phyloP scores from a whole-genome alignment of 345 rosid genomes.

The Mercurialis annua region DNA sequence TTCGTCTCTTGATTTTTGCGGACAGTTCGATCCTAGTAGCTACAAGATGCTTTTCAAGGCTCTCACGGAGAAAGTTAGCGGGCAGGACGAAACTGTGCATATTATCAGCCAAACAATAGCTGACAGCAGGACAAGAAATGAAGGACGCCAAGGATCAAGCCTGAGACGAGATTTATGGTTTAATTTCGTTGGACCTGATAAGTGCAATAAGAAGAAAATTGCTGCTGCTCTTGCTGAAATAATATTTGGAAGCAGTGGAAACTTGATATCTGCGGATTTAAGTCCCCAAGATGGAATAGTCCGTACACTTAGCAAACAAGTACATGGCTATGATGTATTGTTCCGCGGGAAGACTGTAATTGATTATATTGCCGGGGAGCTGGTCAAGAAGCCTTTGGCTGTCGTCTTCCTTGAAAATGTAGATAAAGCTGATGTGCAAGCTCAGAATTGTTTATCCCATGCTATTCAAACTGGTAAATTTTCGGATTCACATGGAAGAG shows the following conservation, averaged over 20 bases:
- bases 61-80: conserved; percentile 49
- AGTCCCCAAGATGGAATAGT: conserved; percentile 27
- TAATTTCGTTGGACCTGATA: conserved; percentile 70
- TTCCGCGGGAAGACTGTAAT: conserved; percentile 48
- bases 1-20: conserved; percentile 25
- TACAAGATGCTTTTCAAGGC: conserved; percentile 41
- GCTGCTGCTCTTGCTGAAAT: conserved; percentile 65
- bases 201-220: conserved; percentile 53
- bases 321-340: conserved; percentile 26
- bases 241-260: conserved; percentile 41
- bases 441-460: conserved; percentile 46
- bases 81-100: conserved; percentile 59
- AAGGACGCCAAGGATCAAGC: conserved; percentile 23
- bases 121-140: conserved; percentile 37
- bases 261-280: conserved; percentile 48
- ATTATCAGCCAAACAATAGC: conserved; percentile 48
- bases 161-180: conserved; percentile 48
- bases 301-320: conserved; percentile 22
- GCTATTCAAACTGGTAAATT: conserved; percentile 58
- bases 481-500: conserved; percentile 54
- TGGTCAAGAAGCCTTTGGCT: conserved; percentile 44
- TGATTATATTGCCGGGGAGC: conserved; percentile 50
- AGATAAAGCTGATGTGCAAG: conserved; percentile 54
- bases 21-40: conserved; percentile 32
- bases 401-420: conserved; percentile 62